Evolutionary conservation across 306 rosid genomes (phyloP).

Genomic region (Benincasa hispida): DNA sequence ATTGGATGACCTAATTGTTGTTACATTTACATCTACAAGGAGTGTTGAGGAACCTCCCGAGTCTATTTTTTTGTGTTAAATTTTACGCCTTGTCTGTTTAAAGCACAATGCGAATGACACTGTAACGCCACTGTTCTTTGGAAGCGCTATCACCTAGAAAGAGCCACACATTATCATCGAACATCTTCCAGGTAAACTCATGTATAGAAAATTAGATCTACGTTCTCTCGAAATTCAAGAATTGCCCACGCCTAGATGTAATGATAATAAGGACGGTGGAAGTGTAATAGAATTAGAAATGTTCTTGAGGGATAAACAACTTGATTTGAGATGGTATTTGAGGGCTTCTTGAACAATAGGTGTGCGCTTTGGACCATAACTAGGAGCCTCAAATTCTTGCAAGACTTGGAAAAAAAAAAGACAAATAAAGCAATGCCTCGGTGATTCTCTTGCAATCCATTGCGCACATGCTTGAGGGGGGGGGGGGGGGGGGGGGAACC

Average conservation of each 20-base stretch:
- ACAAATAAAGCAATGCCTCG: background rate
- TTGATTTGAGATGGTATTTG: background rate
- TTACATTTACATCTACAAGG: background rate
- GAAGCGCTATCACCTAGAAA: background rate
- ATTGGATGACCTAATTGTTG: background rate
- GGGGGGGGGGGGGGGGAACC: too few species aligned
- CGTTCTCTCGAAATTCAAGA: too few species aligned
- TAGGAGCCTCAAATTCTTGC: background rate
- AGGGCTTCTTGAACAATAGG: background rate
- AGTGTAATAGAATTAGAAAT: too few species aligned
- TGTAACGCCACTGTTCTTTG: background rate
- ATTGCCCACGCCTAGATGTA: too few species aligned
- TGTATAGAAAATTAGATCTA: background rate
- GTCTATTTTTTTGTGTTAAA: background rate
- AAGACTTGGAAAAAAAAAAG: background rate
- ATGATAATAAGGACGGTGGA: too few species aligned
- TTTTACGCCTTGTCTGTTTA: background rate
- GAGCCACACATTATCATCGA: background rate
- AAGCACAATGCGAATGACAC: background rate
- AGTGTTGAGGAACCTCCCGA: background rate
- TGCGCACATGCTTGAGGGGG: background rate
- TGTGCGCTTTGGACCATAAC: too few species aligned
- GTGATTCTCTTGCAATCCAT: background rate
- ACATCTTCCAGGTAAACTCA: background rate
- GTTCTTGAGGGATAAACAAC: too few species aligned